A percentile compares a stretch with the other conserved stretches of the same genome.
phyloP scores from a whole-genome alignment of 805 yeast genomes.

The Saturnispora serradocipensis region DNA sequence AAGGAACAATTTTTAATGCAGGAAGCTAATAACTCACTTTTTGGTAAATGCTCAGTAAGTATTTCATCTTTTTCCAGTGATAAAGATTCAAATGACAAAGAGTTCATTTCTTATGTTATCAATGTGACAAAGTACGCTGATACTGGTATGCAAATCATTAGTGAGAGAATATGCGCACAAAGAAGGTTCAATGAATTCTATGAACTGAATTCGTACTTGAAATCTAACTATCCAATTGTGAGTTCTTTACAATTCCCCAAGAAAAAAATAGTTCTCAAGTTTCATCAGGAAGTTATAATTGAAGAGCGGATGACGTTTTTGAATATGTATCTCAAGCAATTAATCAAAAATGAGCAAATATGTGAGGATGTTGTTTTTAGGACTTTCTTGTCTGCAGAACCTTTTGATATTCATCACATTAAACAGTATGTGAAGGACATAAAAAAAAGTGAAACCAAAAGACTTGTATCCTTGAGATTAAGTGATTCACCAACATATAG shows the following conservation, averaged over 20 bases:
- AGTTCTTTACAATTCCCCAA: conserved; percentile 46
- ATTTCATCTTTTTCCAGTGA: conserved; percentile 49
- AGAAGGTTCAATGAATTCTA: conserved; percentile 80
- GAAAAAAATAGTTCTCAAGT: conserved; percentile 57
- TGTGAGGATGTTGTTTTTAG: conserved; percentile 69
- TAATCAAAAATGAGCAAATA: conserved; percentile 56
- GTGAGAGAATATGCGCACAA: conserved; percentile 86
- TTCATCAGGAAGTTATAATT: conserved; percentile 53
- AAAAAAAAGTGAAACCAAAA: conserved; percentile 34
- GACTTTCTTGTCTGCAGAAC: conserved; percentile 67
- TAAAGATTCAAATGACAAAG: conserved; percentile 42
- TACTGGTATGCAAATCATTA: conserved; percentile 28
- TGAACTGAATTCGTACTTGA: conserved; percentile 58
- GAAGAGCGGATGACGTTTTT: conserved; percentile 56
- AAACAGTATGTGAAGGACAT: conserved; percentile 28
- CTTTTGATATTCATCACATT: conserved; percentile 29
- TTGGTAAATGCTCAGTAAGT: conserved; percentile 48
- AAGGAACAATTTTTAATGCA: conserved; percentile 76
- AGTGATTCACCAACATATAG: background rate
- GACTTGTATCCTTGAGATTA: conserved; percentile 8
- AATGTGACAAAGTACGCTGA: conserved; percentile 51
- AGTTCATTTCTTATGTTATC: conserved; percentile 62
- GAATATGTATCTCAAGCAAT: conserved; percentile 49
- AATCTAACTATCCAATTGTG: conserved; percentile 41
- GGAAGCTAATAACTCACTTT: conserved; percentile 71